Evolutionary conservation across 345 rosid genomes (phyloP), one percentile per base, ranked within the genome.

Genomic region (Hirschfeldia incana): DNA sequence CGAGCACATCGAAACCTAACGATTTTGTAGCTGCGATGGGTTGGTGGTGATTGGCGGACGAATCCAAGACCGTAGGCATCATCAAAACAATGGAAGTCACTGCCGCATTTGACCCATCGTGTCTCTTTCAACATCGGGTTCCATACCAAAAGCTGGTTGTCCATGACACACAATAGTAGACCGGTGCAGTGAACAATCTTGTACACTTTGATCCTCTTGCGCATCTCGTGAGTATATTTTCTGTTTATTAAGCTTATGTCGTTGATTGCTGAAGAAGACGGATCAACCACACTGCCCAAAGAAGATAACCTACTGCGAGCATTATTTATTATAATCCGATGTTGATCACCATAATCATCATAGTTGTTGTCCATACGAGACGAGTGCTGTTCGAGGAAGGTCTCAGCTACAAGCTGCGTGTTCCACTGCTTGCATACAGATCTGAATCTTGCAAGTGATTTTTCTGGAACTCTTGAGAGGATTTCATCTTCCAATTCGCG

Each of bases 31-130:
- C 16, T 32, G 67, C 5, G 42, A 3, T n/a, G 67, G 15, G 15
- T 44, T 16, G 67, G 34, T 63, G 67, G 42, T 63, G 67, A 63
- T 32, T 63, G 67, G 42, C 26, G 44, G 26, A 63, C 17, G 67
- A 6, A 63, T n/a, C 67, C 67, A 63, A 63, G 67, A 63, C 67
- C 44, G 42, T 63, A 63, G 27, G 67, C 67, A 63, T 63, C 67
- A 2, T 63, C 67, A 63, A 63, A 63, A 17, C 42, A 8, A 37
- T 63, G 67, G 11, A 63, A 63, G 67, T 63, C 67, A 32, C 67
- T 63, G 67, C 27, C 2, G 27, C 44, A 64, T 64, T 33, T 64
- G 44, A 64, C 7, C 67, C 42, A 63, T 63, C 33, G 11, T 55
- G 60, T 55, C 60, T 55, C 60, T 55, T 55, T 55, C 28, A 55